These are phyloP conservation scores for Ilex asprella DNA, from an alignment of 257 asterid genomes.

Conservation along the genomic window DNA sequence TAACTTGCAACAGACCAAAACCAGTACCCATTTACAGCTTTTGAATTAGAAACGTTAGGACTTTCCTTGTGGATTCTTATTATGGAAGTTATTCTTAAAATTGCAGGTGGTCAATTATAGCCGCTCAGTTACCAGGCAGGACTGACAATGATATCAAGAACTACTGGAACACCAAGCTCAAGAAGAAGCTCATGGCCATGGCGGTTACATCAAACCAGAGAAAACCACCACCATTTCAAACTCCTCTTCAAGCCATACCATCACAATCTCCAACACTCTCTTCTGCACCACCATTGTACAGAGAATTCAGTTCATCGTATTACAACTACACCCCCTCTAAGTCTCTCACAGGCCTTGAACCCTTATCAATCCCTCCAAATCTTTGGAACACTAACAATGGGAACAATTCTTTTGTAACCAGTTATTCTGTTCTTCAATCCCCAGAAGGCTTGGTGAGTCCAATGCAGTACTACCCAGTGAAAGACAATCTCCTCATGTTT, in stretches of 20 bases:
- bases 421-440: neutral
- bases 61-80: constrained; percentile 1
- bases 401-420: neutral
- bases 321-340: constrained; percentile 19
- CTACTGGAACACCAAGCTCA: constrained; percentile 87
- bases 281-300: constrained; percentile 20
- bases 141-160: constrained; percentile 85
- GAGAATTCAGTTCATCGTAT: constrained; percentile 24
- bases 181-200: constrained; percentile 67
- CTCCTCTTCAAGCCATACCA: constrained; percentile 20
- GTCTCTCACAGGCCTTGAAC: constrained; percentile 16
- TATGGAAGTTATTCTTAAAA: neutral
- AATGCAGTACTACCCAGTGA: neutral
- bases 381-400: constrained; percentile 10
- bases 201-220: constrained; percentile 23
- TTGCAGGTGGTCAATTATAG: constrained; percentile 79
- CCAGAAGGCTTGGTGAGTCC: neutral
- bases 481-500: constrained; percentile 1
- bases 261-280: constrained; percentile 19
- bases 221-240: constrained; percentile 25
- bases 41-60: constrained; percentile 6
- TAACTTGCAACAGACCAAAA: neutral
- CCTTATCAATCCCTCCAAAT: constrained; percentile 29
- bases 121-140: constrained; percentile 71
- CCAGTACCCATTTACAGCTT: constrained; percentile 1